A percentile compares a stretch with the other conserved stretches of the same genome.
These are phyloP conservation scores for Beauveria asiatica DNA, from an alignment of 2,329 filamentous ascomycete genomes.

Conservation along the genomic window DNA sequence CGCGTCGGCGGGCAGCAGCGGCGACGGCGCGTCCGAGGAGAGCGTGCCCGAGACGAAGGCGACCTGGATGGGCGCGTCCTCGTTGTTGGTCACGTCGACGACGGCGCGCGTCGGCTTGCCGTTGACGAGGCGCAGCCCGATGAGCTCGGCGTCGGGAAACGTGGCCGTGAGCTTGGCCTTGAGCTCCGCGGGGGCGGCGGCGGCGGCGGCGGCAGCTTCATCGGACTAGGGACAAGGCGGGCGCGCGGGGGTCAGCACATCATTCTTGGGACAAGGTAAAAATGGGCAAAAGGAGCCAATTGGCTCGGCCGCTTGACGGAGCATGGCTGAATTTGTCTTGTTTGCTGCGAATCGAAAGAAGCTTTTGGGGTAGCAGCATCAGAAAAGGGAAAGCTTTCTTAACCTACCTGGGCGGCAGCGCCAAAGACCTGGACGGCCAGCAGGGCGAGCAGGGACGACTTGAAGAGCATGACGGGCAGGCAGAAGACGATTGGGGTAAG, in stretches of 20 bases:
- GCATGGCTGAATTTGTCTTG: neutral
- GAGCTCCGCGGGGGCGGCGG: constrained; percentile 26
- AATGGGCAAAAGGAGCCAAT: no score
- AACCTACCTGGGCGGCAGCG: constrained; percentile 55
- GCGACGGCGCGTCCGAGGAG: constrained; percentile 45
- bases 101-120: constrained; percentile 76
- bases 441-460: constrained; percentile 62
- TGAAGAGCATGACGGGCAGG: constrained; percentile 56
- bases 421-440: constrained; percentile 61
- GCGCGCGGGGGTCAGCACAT: neutral
- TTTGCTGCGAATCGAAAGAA: neutral
- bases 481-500: constrained; percentile 1
- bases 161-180: constrained; percentile 57
- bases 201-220: constrained; percentile 17
- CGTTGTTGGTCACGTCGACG: constrained; percentile 76
- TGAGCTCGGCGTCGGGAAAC: constrained; percentile 68
- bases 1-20: constrained; percentile 37
- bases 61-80: constrained; percentile 65
- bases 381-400: constrained; percentile 28
- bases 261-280: no score
- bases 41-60: constrained; percentile 71
- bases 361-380: neutral
- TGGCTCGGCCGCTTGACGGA: neutral
- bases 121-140: constrained; percentile 93
- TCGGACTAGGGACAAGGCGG: neutral